Evolutionary conservation across 257 asterid species (phyloP).

Genomic region (Perilla frutescens): DNA sequence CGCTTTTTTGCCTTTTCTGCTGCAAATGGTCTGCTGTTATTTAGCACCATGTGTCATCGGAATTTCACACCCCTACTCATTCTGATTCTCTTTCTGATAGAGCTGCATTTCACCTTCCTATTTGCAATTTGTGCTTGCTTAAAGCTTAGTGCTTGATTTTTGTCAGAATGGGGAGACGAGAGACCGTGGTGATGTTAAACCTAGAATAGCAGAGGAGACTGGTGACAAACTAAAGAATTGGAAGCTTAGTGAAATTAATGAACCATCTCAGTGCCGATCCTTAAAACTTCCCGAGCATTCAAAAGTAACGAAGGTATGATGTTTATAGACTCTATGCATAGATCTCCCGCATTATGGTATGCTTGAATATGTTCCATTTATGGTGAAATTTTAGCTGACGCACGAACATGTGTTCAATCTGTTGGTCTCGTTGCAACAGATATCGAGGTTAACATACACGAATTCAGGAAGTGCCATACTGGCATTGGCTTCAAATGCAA

Average conservation of each 20-base stretch:
- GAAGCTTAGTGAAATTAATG: conserved; percentile 76
- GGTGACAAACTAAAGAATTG: conserved; percentile 74
- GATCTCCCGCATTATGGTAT: neutral
- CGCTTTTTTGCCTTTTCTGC: conserved; percentile 10
- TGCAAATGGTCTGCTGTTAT: neutral
- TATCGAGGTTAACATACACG: conserved; percentile 85
- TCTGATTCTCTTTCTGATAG: conserved; percentile 10
- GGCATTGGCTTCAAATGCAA: conserved; percentile 89
- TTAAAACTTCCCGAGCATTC: conserved; percentile 79
- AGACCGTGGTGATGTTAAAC: conserved; percentile 71
- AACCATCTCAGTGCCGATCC: conserved; percentile 80
- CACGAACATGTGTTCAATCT: neutral
- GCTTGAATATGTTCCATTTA: too few relatives aligned
- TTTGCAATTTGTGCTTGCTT: neutral
- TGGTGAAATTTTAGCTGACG: conserved; percentile 8
- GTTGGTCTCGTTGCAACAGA: conserved; percentile 49
- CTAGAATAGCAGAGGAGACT: conserved; percentile 64
- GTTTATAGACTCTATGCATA: neutral
- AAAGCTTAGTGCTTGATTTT: conserved; percentile 28
- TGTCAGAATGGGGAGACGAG: conserved; percentile 75
- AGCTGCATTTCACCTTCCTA: conserved; percentile 6
- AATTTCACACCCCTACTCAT: neutral
- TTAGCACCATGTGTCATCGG: neutral
- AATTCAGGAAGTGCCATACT: conserved; percentile 83
- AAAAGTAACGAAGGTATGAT: conserved; percentile 68